Percentiles rank a stretch among this genome's conserved stretches.
phyloP scores from a whole-genome alignment of 306 rosid species.

The Medicago ruthenica region DNA sequence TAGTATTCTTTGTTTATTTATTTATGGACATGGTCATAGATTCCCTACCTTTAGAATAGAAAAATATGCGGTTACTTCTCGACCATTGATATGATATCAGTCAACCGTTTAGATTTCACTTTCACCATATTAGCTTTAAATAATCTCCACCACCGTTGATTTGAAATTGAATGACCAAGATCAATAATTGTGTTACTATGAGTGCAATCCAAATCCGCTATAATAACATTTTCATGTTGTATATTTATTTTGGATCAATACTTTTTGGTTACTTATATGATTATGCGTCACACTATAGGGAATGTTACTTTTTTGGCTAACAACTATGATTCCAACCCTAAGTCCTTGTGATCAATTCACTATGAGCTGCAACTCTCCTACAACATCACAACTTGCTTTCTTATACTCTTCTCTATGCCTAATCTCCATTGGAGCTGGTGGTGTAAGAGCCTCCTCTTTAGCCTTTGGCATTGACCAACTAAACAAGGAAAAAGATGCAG shows the following conservation, averaged over 20 bases:
- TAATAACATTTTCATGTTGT: too few relatives aligned
- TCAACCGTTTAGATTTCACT: too few relatives aligned
- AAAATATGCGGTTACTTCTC: too few relatives aligned
- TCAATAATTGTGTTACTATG: too few relatives aligned
- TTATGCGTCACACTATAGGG: slow-evolving; percentile 3
- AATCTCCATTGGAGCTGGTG: slow-evolving; percentile 33
- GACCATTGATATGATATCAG: too few relatives aligned
- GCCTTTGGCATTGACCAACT: slow-evolving; percentile 32
- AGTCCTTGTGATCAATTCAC: slow-evolving; percentile 20
- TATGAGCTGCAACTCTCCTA: slow-evolving; percentile 5
- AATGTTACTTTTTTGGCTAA: slow-evolving; percentile 43
- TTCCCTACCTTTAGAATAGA: too few relatives aligned
- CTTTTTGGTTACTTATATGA: neutral
- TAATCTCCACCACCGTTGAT: too few relatives aligned
- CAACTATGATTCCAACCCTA: slow-evolving; percentile 42
- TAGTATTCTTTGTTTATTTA: neutral
- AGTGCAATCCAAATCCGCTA: too few relatives aligned
- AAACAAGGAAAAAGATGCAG: neutral
- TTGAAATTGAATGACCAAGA: too few relatives aligned
- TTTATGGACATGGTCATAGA: too few relatives aligned
- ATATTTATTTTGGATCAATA: too few relatives aligned
- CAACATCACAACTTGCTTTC: slow-evolving; percentile 24
- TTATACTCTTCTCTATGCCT: slow-evolving; percentile 28
- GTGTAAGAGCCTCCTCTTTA: slow-evolving; percentile 38
- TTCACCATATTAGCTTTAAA: too few relatives aligned